phyloP scores from a whole-genome alignment of 495 filamentous ascomycete genomes.

The Hamigera avellanea region DNA sequence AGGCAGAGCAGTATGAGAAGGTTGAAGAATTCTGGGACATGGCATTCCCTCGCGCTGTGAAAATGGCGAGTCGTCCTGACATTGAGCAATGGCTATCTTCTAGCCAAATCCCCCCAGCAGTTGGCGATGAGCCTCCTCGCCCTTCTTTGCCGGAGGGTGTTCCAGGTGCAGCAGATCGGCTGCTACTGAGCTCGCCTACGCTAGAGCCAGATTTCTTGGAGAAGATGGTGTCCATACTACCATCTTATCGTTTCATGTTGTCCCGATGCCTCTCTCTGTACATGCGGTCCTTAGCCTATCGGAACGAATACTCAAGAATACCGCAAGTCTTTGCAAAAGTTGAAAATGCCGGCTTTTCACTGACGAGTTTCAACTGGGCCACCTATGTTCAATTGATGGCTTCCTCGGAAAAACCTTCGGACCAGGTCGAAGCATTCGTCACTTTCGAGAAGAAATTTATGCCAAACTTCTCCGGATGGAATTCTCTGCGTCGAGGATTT shows the following conservation, averaged over 20 bases:
- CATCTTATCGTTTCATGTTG: conserved; percentile 47
- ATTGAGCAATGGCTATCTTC: conserved; percentile 9
- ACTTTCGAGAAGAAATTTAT: conserved; percentile 65
- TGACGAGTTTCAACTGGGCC: conserved; percentile 47
- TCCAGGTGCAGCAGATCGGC: neutral
- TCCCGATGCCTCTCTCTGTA: conserved; percentile 46
- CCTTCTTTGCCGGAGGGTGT: conserved; percentile 2
- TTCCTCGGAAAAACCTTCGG: conserved; percentile 18
- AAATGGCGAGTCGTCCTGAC: conserved; percentile 20
- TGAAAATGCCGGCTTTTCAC: conserved; percentile 47
- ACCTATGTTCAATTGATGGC: conserved; percentile 39
- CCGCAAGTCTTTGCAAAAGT: conserved; percentile 38
- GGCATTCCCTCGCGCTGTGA: conserved; percentile 38
- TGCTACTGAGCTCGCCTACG: neutral
- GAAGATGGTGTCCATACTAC: conserved; percentile 22
- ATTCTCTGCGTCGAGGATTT: conserved; percentile 18
- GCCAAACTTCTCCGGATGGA: conserved; percentile 65
- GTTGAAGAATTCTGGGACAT: conserved; percentile 58
- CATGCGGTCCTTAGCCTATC: conserved; percentile 41
- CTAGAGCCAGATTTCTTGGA: neutral
- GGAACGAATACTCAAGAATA: conserved; percentile 35
- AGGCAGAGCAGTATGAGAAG: conserved; percentile 41
- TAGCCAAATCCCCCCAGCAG: neutral
- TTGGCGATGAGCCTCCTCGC: conserved; percentile 1
- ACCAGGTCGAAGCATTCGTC: conserved; percentile 45